Conservation (phyloP, 2,329 filamentous ascomycete species). For the Chrysosporium queenslandicum region DNA sequence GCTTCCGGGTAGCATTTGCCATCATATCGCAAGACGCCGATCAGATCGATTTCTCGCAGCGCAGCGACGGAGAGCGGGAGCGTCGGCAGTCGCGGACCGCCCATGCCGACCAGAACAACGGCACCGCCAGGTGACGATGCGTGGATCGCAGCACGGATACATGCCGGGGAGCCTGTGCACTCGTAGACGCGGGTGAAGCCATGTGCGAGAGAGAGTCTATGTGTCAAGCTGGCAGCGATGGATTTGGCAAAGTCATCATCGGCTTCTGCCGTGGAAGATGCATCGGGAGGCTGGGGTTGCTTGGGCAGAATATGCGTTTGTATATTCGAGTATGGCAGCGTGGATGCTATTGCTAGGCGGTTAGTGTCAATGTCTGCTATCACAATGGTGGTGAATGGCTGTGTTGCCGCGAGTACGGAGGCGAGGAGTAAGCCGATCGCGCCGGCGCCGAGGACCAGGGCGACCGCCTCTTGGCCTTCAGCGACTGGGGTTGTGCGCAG, state of each 20-base stretch:
- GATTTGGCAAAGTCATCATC: slow-evolving; percentile 27
- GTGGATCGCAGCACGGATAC: slow-evolving; percentile 39
- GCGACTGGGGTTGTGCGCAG: slow-evolving; percentile 26
- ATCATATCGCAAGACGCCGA: slow-evolving; percentile 49
- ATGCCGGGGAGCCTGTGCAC: slow-evolving; percentile 38
- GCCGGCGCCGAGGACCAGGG: slow-evolving; percentile 52
- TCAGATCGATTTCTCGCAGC: slow-evolving; percentile 47
- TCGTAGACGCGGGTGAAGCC: slow-evolving; percentile 40
- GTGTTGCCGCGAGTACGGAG: slow-evolving; percentile 46
- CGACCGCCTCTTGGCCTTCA: slow-evolving; percentile 31
- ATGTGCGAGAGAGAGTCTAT: slow-evolving; percentile 16
- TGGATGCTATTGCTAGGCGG: slow-evolving; percentile 46
- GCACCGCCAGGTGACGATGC: slow-evolving; percentile 41
- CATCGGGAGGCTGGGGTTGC: not conserved
- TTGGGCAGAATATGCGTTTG: slow-evolving; percentile 28
- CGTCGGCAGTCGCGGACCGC: slow-evolving; percentile 43
- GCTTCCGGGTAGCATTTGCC: slow-evolving; percentile 45
- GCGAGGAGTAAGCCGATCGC: slow-evolving; percentile 52
- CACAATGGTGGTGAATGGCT: slow-evolving; percentile 45
- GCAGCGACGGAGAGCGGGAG: slow-evolving; percentile 47
- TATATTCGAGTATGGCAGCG: slow-evolving; percentile 30
- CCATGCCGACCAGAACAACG: slow-evolving; percentile 49
- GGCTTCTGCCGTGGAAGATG: slow-evolving; percentile 15
- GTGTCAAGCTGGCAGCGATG: slow-evolving; percentile 27
- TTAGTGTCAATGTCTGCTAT: slow-evolving; percentile 53